Percentiles rank a stretch among this genome's conserved stretches.
Evolutionary conservation across 1,139 yeast genomes (phyloP).

Genomic region (Geotrichum citri-aurantii): DNA sequence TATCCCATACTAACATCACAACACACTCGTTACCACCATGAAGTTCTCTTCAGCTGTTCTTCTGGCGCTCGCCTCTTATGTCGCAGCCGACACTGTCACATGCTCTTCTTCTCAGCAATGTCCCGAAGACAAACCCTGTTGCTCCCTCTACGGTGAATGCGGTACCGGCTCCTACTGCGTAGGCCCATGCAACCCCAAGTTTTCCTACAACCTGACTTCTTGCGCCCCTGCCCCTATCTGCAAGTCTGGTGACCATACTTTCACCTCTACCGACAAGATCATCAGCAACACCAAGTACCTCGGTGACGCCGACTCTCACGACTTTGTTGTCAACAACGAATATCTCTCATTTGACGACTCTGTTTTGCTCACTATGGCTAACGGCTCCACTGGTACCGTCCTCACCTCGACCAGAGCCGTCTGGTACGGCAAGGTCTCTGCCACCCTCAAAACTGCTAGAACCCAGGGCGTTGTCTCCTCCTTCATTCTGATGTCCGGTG

Average conservation of each 20-base stretch:
- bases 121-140: constrained; percentile 71
- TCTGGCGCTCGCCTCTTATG: constrained; percentile 11
- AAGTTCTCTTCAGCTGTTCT: constrained; percentile 10
- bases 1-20: neutral
- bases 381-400: constrained; percentile 71
- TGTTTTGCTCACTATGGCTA: constrained; percentile 70
- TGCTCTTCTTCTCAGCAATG: constrained; percentile 53
- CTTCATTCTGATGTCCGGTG: constrained; percentile 76
- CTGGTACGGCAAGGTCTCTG: constrained; percentile 82
- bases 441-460: constrained; percentile 66
- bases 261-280: constrained; percentile 31
- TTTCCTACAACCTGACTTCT: constrained; percentile 54
- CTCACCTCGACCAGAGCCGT: constrained; percentile 71
- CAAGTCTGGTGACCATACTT: constrained; percentile 23
- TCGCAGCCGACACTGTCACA: constrained; percentile 28
- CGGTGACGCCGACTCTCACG: constrained; percentile 62
- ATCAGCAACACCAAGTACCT: constrained; percentile 46
- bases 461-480: constrained; percentile 80
- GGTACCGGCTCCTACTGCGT: constrained; percentile 77
- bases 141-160: constrained; percentile 79
- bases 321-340: constrained; percentile 74
- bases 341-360: constrained; percentile 49
- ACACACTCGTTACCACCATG: constrained; percentile 4
- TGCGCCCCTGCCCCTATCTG: constrained; percentile 58
- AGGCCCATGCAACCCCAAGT: constrained; percentile 74